phyloP scores from a whole-genome alignment of 441 rosid genomes.

The Mallotus repandus region DNA sequence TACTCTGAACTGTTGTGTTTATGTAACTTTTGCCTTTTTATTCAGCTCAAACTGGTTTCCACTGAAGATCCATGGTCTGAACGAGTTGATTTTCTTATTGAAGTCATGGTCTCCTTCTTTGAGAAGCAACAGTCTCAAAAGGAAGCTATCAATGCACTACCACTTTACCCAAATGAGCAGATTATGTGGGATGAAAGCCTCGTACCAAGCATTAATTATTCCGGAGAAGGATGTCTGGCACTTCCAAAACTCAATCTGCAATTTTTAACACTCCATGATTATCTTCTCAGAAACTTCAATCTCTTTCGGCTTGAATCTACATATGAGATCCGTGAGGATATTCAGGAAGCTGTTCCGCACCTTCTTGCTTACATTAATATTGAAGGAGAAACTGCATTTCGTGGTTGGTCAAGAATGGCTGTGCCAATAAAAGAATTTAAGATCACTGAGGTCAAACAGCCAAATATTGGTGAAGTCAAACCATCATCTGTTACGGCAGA shows the following conservation, averaged over 20 bases:
- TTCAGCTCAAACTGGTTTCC: constrained; percentile 89
- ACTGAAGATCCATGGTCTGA: constrained; percentile 84
- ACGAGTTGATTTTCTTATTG: constrained; percentile 82
- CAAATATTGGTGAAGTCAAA: constrained; percentile 98
- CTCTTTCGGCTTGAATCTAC: constrained; percentile 98
- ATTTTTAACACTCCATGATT: constrained; percentile 95
- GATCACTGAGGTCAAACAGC: constrained; percentile 85
- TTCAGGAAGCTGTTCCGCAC: constrained; percentile 97
- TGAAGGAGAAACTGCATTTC: constrained; percentile 92
- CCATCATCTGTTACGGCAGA: constrained; percentile 90
- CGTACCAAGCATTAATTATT: constrained; percentile 97
- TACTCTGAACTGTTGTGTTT: background rate
- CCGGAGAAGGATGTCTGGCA: constrained; percentile 99
- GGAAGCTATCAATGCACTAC: constrained; percentile 98
- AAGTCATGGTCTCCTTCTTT: constrained; percentile 91
- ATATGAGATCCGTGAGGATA: constrained; percentile 99
- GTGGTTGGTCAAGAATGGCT: constrained; percentile 99
- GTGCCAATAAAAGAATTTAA: constrained; percentile 81
- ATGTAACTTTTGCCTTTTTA: constrained; percentile 15
- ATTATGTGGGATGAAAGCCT: constrained; percentile 99
- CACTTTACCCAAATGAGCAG: constrained; percentile 98
- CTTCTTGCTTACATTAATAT: constrained; percentile 84
- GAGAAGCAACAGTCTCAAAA: constrained; percentile 95
- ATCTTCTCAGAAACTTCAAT: constrained; percentile 93
- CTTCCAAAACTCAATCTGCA: constrained; percentile 98